A percentile compares a stretch with the other conserved stretches of the same genome.
These are phyloP conservation scores for Debaryomyces hansenii DNA, from an alignment of 805 yeast genomes.

Conservation along the genomic window DNA sequence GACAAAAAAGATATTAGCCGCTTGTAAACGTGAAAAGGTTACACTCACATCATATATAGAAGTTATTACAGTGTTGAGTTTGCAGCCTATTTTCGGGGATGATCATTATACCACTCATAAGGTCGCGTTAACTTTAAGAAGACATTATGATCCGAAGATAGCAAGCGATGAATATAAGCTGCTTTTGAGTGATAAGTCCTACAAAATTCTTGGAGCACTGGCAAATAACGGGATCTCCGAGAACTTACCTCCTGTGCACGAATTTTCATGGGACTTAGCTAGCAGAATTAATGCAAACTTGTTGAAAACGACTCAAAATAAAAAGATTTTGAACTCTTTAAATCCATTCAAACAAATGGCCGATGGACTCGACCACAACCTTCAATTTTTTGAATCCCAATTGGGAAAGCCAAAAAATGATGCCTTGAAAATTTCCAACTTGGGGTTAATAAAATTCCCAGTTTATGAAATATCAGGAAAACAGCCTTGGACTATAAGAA, in stretches of 20 bases:
- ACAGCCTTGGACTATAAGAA: constrained; percentile 25
- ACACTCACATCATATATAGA: constrained; percentile 34
- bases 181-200: constrained; percentile 15
- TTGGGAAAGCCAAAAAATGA: constrained; percentile 30
- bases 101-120: constrained; percentile 21
- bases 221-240: constrained; percentile 35
- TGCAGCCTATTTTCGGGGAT: constrained; percentile 28
- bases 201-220: constrained; percentile 30
- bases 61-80: constrained; percentile 22
- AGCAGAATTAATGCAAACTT: constrained; percentile 19
- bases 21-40: constrained; percentile 29
- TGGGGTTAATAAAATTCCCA: constrained; percentile 31
- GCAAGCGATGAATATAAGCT: constrained; percentile 15
- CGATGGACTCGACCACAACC: constrained; percentile 14
- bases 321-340: constrained; percentile 21
- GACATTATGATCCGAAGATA: constrained; percentile 16
- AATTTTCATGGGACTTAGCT: constrained; percentile 35
- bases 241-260: constrained; percentile 26
- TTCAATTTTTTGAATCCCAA: constrained; percentile 18
- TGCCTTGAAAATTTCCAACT: constrained; percentile 34
- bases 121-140: constrained; percentile 35
- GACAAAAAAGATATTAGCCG: constrained; percentile 19
- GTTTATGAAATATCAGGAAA: constrained; percentile 5
- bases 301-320: constrained; percentile 17
- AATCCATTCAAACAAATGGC: constrained; percentile 17